Evolutionary conservation across 495 filamentous ascomycete genomes (phyloP), one percentile per base, ranked within the genome.

Genomic region (Tuber calosporum): DNA sequence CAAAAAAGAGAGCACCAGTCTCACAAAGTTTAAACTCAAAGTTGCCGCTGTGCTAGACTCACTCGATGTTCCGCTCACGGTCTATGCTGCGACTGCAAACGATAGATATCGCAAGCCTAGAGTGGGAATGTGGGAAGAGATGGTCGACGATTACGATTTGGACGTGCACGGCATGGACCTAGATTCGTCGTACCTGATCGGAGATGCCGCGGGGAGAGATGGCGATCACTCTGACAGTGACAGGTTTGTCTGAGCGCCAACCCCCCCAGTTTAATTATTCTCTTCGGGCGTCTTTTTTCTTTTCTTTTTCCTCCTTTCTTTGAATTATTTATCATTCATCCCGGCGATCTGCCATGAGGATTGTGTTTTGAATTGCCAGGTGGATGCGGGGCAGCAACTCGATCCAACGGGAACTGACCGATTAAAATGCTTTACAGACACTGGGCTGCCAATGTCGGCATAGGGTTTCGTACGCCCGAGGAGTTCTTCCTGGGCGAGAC

Each of bases 21-120:
- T 96, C 1, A 81, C 84, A 2, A 89, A 87, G 30, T 95, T 97
- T 85, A 97, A 97, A 80, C 86, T 88, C 69, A 93, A 94, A 76
- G 88, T 89, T 76, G 83, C 84, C 17, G 87, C 87, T 30, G 87
- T 97, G 13, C 84, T 98, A 75, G 85, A 81, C 58, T 85, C 90
- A 37, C 87, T 97, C 53, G 88, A 92, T 78, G 82, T 98, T 6
- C 93, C 96, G 0, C 84, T 93, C 36, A 89, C 86, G 53, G 82
- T 98, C 13, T 96, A 97, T 82, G 95, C 93, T 1, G 93, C 94
- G 8, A 96, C 93, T 0, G 88, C 83, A 34, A 87, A 89, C 71
- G 93, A 97, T 76, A 84, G 84, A 36, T 97, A 88, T 80, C 89
- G 95, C 38, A 99, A 99, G 80, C 95, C 95, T 17, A 85, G 95